Evolutionary conservation across 305 asterid genomes (phyloP), one percentile per base, ranked within the genome.

Genomic region (Ajuga reptans): DNA sequence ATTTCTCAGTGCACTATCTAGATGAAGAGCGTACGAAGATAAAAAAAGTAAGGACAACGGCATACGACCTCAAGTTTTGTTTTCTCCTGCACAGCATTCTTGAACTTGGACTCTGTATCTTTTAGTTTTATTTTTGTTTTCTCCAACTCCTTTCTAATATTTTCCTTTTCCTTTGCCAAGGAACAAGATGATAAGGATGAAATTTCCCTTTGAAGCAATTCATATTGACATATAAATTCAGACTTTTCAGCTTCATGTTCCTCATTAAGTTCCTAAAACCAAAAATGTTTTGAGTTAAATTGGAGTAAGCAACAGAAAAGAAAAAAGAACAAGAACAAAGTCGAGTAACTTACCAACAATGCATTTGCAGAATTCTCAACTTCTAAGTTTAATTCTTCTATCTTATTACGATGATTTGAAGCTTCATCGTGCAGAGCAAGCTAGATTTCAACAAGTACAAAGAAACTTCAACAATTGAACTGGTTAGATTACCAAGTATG

Each of bases 61-160:
- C 18, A 53, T 50, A 46, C 72, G 61, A 93, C 99, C 99, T 93
- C 97, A 72, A 93, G 95, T 74, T 88, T 93, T 74, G 96, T 93
- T 84, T 87, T 90, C 80, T 90, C 98, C 81, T 92, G 98, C 55
- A 90, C 79, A 36, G 81, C 79, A 78, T 84, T 92, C 86, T 84
- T 89, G 72, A 89, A 88, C 88, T 93, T 93, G 80, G 76, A 85
- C 72, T 90, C 99, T 27, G 84, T 84, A 66, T 93, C 99, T 86
- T 82, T 89, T 74, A 89, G 72, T 83, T 85, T 93, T 57, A 65
- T 63, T 83, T 87, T 93, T 65, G 97, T 87, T 82, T 87, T 90
- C 83, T 90, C 97, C 75, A 93, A 80, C 66, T 93, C 99, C 78
- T 90, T 93, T 80, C 97, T 80, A 51, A 86, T 78, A 69, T 69